Base-by-base conservation (phyloP, 108 stramenopile genomes). In the Nitzschia sp. region DNA sequence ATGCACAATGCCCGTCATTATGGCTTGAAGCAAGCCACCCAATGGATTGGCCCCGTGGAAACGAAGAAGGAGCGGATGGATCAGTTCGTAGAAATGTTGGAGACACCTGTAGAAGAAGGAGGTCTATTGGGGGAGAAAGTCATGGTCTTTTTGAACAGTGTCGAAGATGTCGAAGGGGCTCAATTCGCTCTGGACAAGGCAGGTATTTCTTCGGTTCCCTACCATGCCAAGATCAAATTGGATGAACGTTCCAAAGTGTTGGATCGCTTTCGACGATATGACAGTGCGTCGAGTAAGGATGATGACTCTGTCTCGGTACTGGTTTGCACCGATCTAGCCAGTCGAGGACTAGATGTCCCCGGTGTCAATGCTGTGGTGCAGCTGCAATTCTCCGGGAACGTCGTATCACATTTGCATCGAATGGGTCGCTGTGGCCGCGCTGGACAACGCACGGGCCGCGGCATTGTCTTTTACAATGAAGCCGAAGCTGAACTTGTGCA, bases 381-480 rank as follows among this genome's bases (percentile, higher is more conserved):
- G 66, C 78, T 95, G 38, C 96, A 99, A 66, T 98, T 99, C 76
- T 97, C 99, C 9, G 78, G 84, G 3, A 94, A 98, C 56, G 94
- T 96, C 30, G 96, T 96, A 19, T 81, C 96, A 19, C 98, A 99
- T 82, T 88, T 99, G 36, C 99, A 99, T 77, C 88, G 99, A 1
- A 97, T 99, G 80, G 99, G 99, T 17, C 90, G 98, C 25, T 96
- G 97, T 53, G 99, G 98, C 5, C 79, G 98, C 30, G 98, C 98
- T 0, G 98, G 98, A 22, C 84, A 95, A 58, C 85, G 91, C 5
- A 77, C 85, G 57, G 99, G 98, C 25, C 73, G 95, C 23, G 89
- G 96, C 15, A 92, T 99, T 27, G 86, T 98, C 13, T 97, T 98
- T 62, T 96, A 89, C 52, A 88, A 90, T 28, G 65, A 66, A 25